Evolutionary conservation across 140 eudicot species (phyloP), one percentile per base, ranked within the genome.

Genomic region (Flaveria floridana): DNA sequence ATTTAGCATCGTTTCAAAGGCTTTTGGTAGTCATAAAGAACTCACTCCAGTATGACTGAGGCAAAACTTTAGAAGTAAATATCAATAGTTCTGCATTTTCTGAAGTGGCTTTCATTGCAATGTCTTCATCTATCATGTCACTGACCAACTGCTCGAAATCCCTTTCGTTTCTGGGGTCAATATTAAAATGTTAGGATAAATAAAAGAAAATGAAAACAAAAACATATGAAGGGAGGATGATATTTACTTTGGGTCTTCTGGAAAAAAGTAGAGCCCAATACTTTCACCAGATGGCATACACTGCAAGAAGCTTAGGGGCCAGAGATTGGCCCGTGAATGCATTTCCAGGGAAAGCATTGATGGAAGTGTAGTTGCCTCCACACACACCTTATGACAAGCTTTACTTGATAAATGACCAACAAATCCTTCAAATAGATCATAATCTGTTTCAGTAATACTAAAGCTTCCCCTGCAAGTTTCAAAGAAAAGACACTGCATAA

Each of bases 201-300:
- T 28, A 21, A 66, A 74, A 59, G 1, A 44, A 56, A 21, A 16
- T 10, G 30, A 55, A 70, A 57, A 7, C 12, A 16, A 53, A 65
- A 57, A 30, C 10, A 28, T 70, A 48, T 30, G 16, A 30, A 19
- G 42, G 37, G 57, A 69, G 65, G 47, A 59, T 51, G 57, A 37
- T 25, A 65, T 19, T 37, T 57, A 89, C 97, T 85, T 75, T 81
- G 14, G 53, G 30, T 72, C 53, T n/a, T 76, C 80, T 6, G 95
- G 88, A 52, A 92, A 87, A 71, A 92, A 87, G 84, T 87, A 89
- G 20, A 92, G 78, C 51, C 85, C 97, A 66, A 87, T 87, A 19
- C 44, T 59, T 12, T 79, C 91, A 52, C 83, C 85, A 14, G 81
- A 61, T 6, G 97, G 97, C 14, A 67, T 41, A 53, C 82, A 57